Percentiles rank a stretch among this genome's conserved stretches.
Evolutionary conservation across 805 yeast genomes (phyloP).

Genomic region (Sungouiella thailandica): DNA sequence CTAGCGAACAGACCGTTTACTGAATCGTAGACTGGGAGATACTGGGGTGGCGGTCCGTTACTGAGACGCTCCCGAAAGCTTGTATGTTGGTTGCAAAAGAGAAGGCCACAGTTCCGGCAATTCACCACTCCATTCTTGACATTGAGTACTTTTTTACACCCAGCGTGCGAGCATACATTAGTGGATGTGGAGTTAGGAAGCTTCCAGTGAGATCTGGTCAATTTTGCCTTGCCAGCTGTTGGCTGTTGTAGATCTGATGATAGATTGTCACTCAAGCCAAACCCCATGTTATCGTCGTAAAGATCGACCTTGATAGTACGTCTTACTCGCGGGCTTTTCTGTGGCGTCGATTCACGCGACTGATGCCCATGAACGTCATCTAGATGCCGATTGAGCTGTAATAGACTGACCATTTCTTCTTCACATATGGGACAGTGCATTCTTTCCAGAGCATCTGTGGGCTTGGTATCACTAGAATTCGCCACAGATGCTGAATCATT

Average conservation of each 20-base stretch:
- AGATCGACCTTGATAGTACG: slow-evolving; percentile 43
- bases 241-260: neutral
- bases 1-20: slow-evolving; percentile 55
- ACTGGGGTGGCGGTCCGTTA: slow-evolving; percentile 42
- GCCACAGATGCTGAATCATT: too few relatives aligned
- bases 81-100: slow-evolving; percentile 67
- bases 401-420: slow-evolving; percentile 49
- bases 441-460: neutral
- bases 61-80: slow-evolving; percentile 47
- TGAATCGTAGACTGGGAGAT: slow-evolving; percentile 26
- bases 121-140: slow-evolving; percentile 56
- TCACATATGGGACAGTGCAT: slow-evolving; percentile 65
- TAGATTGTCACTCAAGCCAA: slow-evolving; percentile 25
- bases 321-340: too few relatives aligned
- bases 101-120: slow-evolving; percentile 71
- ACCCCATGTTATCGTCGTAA: slow-evolving; percentile 40
- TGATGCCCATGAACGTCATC: slow-evolving; percentile 65
- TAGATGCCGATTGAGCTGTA: slow-evolving; percentile 61
- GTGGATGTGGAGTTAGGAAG: slow-evolving; percentile 34
- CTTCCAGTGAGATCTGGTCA: slow-evolving; percentile 56
- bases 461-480: neutral
- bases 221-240: slow-evolving; percentile 7
- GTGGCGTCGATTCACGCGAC: too few relatives aligned
- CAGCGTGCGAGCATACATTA: slow-evolving; percentile 36
- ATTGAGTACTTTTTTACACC: slow-evolving; percentile 41